Evolutionary conservation across 1,139 yeast genomes (phyloP).

Genomic region (Trichomonascaceae sp.): DNA sequence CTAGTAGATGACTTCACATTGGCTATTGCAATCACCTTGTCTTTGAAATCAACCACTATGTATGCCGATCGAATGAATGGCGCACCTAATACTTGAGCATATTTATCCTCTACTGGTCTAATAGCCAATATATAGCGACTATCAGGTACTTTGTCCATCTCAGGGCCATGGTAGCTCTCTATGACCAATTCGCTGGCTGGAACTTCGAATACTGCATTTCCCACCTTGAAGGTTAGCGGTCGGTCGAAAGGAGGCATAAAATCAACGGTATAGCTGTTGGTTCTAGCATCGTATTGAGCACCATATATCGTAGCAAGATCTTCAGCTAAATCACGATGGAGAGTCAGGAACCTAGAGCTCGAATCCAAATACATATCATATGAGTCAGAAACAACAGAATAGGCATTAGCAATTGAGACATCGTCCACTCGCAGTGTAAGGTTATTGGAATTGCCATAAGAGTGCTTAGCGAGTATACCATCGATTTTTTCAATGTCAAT

Average conservation of each 20-base stretch:
- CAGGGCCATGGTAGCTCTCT: neutral
- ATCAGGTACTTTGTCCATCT: neutral
- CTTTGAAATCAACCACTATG: neutral
- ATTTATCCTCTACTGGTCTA: neutral
- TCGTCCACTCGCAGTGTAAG: neutral
- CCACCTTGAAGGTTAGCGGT: neutral
- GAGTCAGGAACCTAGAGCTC: neutral
- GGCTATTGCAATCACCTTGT: neutral
- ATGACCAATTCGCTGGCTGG: neutral
- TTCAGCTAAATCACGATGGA: neutral
- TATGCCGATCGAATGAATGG: neutral
- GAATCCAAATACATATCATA: neutral
- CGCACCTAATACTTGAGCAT: neutral
- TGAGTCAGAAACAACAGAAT: neutral
- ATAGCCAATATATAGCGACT: neutral
- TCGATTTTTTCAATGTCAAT: neutral
- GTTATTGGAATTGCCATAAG: neutral
- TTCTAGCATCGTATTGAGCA: neutral
- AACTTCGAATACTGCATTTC: neutral
- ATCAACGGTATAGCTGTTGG: neutral
- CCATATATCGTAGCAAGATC: neutral
- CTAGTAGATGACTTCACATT: neutral
- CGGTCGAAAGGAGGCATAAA: neutral
- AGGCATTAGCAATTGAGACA: neutral
- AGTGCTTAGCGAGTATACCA: neutral